A percentile compares a stretch with the other conserved stretches of the same genome.
phyloP scores from a whole-genome alignment of 345 rosid species.

The Hirschfeldia incana region DNA sequence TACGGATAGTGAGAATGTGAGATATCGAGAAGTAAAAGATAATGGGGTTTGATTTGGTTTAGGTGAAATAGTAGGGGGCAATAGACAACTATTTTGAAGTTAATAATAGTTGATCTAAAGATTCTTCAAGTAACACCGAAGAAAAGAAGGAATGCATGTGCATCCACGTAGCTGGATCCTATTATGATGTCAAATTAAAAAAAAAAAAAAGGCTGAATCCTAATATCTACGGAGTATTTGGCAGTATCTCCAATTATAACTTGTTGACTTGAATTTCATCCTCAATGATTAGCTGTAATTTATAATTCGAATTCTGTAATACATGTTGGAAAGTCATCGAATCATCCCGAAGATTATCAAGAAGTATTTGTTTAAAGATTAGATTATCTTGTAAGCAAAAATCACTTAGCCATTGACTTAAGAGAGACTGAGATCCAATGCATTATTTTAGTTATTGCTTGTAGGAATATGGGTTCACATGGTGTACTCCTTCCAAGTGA shows the following conservation, averaged over 20 bases:
- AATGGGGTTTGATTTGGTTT: slow-evolving; percentile 9
- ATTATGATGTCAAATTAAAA: not conserved
- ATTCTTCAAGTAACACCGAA: not conserved
- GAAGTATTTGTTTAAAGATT: slow-evolving; percentile 14
- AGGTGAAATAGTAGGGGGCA: not conserved
- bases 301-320: not conserved
- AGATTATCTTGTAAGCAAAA: slow-evolving; percentile 37
- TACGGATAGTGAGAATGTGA: not conserved
- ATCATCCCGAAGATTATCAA: slow-evolving; percentile 4
- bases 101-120: not conserved
- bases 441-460: slow-evolving; percentile 10
- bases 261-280: slow-evolving; percentile 9
- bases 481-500: not conserved
- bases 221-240: slow-evolving; percentile 9
- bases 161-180: not conserved
- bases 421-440: slow-evolving; percentile 23
- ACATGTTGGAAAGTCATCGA: not conserved
- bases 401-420: slow-evolving; percentile 25
- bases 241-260: slow-evolving; percentile 6
- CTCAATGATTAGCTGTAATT: not conserved
- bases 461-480: slow-evolving; percentile 23
- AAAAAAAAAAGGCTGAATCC: not conserved
- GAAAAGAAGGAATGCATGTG: slow-evolving; percentile 9
- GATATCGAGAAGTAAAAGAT: not conserved
- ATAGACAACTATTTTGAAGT: not conserved